Evolutionary conservation across 805 yeast genomes (phyloP), one percentile per base, ranked within the genome.

Genomic region (Candida jianshihensis): DNA sequence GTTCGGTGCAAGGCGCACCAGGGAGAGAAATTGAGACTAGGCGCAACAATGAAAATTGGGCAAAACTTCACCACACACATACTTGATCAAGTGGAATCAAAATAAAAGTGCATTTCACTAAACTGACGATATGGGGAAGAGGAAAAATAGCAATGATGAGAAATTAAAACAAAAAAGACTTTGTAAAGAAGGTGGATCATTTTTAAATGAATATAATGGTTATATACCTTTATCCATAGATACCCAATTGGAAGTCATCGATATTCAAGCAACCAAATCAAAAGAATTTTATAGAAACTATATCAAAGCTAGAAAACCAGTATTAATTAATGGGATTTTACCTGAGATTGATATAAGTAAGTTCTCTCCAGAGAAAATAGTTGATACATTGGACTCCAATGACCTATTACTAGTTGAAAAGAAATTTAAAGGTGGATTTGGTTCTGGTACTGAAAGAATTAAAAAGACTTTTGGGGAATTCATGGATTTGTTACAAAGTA

Each of bases 401-500:
- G 51, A 43, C 6, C 14, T 40, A 10, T 49, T 81, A 26, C 74
- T 78, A 44, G 76, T 81, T 14, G 90, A 82, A 49, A 67, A 67
- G 43, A 73, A 75, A 47, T 53, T 56, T 12, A 56, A 64, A 30
- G 78, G 78, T 33, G 89, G 89, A 2, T 82, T 73, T 57, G 90
- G 90, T 1, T 70, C 78, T 31, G 87, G 87, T 1, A 63, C 64
- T 16, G 61, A 63, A 37, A 60, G 88, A 43, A 54, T 66, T 13
- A 65, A 66, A 37, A 66, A 79, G 74, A 54, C 60, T 3, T 64
- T 81, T 40, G 49, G 49, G 0, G 74, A 75, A 15, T 66, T 82
- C 32, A 53, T 78, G 35, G 50, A 56, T 1, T 61, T 57, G 40
- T 46, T 78, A 19, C 37, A 52, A 20, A 31, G 47, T 4, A 41